A percentile compares a stretch with the other conserved stretches of the same genome.
phyloP scores from a whole-genome alignment of 495 filamentous ascomycete genomes.

The Aspergillus sparsus region DNA sequence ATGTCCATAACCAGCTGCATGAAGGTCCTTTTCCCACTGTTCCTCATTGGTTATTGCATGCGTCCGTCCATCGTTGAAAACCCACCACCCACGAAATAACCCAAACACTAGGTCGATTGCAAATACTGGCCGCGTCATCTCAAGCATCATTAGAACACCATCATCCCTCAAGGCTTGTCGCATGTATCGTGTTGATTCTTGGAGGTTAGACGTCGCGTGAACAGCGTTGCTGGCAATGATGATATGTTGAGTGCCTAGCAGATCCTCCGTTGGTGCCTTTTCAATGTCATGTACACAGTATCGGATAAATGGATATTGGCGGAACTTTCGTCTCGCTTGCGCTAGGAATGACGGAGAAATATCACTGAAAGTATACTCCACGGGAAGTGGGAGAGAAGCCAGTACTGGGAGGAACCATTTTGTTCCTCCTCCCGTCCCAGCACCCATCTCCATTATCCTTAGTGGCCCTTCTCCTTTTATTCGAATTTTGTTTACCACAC shows the following conservation, averaged over 20 bases:
- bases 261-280: conserved; percentile 33
- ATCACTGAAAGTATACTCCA: conserved; percentile 55
- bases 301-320: conserved; percentile 46
- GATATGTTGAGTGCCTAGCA: conserved; percentile 44
- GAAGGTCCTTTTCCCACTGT: conserved; percentile 42
- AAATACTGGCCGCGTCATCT: conserved; percentile 41
- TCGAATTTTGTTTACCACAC: conserved; percentile 29
- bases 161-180: conserved; percentile 36
- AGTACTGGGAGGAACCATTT: conserved; percentile 39
- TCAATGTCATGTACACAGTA: conserved; percentile 51
- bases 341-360: conserved; percentile 47
- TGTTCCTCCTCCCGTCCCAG: conserved; percentile 49
- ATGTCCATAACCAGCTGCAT: conserved; percentile 44
- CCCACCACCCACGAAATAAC: conserved; percentile 57
- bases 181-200: conserved; percentile 32
- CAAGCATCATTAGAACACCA: conserved; percentile 43
- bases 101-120: conserved; percentile 54
- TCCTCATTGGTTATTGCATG: conserved; percentile 43
- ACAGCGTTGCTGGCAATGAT: conserved; percentile 52
- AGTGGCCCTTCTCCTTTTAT: conserved; percentile 19
- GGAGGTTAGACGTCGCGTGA: conserved; percentile 49
- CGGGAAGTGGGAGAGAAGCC: conserved; percentile 34
- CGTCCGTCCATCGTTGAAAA: conserved; percentile 49
- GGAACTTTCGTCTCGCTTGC: conserved; percentile 37
- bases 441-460: conserved; percentile 51